A percentile compares a stretch with the other conserved stretches of the same genome.
Conservation (phyloP, 345 rosid genomes). For the Angophora floribunda region DNA sequence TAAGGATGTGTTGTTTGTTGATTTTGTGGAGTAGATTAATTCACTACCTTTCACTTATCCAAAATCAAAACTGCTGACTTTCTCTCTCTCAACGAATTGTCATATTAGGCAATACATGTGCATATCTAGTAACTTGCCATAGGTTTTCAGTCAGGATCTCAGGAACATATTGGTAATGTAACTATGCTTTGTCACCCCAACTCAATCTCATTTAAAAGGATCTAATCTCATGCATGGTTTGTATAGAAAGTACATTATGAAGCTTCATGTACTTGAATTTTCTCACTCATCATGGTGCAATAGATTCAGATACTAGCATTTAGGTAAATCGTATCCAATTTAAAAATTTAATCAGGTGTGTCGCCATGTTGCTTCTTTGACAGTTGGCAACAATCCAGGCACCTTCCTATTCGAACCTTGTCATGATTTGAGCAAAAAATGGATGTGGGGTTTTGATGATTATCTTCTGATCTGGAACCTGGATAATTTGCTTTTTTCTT, state of each 20-base stretch:
- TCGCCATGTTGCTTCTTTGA: background rate
- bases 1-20: background rate
- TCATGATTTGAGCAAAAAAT: background rate
- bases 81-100: background rate
- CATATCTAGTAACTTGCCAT: background rate
- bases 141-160: background rate
- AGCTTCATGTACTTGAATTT: background rate
- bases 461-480: background rate
- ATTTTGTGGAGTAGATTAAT: background rate
- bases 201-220: background rate
- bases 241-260: background rate
- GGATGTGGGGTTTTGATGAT: background rate
- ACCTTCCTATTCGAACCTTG: background rate
- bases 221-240: background rate
- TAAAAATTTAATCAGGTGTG: background rate
- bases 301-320: background rate
- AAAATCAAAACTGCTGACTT: background rate
- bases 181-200: background rate
- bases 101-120: background rate
- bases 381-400: background rate
- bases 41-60: background rate
- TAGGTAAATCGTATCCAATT: background rate
- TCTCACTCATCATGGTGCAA: background rate
- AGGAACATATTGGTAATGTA: background rate
- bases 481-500: background rate